Conservation (phyloP, 2,329 filamentous ascomycete genomes). For the Fusarium irregulare region DNA sequence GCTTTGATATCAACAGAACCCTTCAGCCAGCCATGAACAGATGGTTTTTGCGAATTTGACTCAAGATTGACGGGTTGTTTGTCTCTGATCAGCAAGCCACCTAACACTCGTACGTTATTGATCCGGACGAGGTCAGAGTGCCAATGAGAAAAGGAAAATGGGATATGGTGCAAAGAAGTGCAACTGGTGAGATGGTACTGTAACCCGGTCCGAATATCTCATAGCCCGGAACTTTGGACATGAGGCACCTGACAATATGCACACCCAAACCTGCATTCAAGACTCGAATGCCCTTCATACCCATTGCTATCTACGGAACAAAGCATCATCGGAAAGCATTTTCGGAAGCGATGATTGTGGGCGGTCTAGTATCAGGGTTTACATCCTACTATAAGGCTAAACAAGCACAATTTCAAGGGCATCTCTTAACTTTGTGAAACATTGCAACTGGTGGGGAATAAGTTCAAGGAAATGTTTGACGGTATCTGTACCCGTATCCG, state of each 20-base stretch:
- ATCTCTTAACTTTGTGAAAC: background rate
- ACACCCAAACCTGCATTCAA: background rate
- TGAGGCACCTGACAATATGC: background rate
- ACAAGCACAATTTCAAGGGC: background rate
- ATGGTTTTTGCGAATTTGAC: background rate
- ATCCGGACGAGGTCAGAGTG: background rate
- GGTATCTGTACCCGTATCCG: too few relatives aligned
- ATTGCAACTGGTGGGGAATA: background rate
- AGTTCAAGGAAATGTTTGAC: background rate
- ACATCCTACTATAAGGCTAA: background rate
- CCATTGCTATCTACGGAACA: background rate
- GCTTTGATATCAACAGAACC: background rate
- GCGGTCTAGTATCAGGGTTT: background rate
- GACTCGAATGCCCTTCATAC: background rate
- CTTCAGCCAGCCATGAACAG: background rate
- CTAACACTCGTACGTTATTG: background rate
- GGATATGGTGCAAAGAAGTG: background rate
- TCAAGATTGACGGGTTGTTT: background rate
- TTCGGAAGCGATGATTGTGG: background rate
- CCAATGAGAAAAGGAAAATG: background rate
- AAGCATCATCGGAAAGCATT: background rate
- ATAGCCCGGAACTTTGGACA: background rate
- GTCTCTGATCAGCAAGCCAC: background rate
- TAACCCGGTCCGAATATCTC: background rate
- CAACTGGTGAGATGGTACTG: too few relatives aligned